phyloP scores from a whole-genome alignment of 805 yeast genomes.

The Phaffomyces antillensis region DNA sequence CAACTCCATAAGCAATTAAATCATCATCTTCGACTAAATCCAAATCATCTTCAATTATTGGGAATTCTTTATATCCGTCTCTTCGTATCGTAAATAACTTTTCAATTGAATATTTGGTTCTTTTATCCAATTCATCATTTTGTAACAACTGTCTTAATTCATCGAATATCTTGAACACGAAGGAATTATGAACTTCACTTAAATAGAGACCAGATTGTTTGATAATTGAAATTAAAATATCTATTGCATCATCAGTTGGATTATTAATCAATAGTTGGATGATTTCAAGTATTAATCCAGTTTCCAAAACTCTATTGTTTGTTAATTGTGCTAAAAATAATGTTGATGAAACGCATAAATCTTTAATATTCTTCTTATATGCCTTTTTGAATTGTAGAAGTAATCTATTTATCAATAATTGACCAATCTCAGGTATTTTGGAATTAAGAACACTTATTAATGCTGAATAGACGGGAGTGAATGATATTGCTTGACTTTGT shows the following conservation, averaged over 20 bases:
- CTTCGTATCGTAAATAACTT: conserved; percentile 44
- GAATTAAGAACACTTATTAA: conserved; percentile 55
- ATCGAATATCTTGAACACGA: conserved; percentile 47
- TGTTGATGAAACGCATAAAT: conserved; percentile 34
- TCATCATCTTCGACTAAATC: conserved; percentile 65
- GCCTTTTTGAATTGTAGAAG: conserved; percentile 52
- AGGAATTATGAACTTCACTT: conserved; percentile 33
- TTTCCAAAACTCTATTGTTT: conserved; percentile 55
- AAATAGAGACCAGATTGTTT: conserved; percentile 47
- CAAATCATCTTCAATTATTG: conserved; percentile 36
- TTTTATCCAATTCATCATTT: conserved; percentile 38
- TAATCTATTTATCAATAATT: conserved; percentile 43
- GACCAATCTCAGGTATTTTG: conserved; percentile 64
- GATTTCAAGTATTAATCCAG: conserved; percentile 45
- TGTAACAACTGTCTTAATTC: conserved; percentile 54
- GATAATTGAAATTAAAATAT: conserved; percentile 44
- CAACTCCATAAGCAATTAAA: conserved; percentile 45
- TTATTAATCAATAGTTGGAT: conserved; percentile 38
- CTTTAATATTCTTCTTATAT: conserved; percentile 40
- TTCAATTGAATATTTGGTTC: conserved; percentile 42
- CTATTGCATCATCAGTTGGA: conserved; percentile 50
- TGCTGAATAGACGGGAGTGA: conserved; percentile 48
- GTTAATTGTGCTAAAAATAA: conserved; percentile 55
- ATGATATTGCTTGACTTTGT: conserved; percentile 34
- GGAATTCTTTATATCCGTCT: conserved; percentile 32